phyloP scores from a whole-genome alignment of 805 yeast species.

The Candida chauliodis region DNA sequence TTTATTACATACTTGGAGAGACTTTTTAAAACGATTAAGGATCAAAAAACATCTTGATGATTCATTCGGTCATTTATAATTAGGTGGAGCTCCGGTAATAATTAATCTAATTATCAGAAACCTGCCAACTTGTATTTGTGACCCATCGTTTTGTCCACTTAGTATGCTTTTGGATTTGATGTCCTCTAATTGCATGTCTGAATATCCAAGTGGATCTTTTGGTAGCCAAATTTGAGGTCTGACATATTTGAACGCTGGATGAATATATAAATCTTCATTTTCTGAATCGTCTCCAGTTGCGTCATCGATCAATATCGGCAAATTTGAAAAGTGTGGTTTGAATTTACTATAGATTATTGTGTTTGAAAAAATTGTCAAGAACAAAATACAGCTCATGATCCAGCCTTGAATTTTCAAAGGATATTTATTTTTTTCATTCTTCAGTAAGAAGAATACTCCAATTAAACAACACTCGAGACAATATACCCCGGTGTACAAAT shows the following conservation, averaged over 20 bases:
- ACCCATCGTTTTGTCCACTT: constrained; percentile 23
- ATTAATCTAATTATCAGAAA: constrained; percentile 13
- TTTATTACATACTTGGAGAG: constrained; percentile 13
- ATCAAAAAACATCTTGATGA: constrained; percentile 16
- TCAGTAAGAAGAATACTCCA: constrained; percentile 68
- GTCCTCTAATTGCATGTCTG: constrained; percentile 18
- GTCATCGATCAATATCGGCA: constrained; percentile 22
- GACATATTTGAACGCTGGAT: constrained; percentile 36
- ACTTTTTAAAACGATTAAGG: neutral
- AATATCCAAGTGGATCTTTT: constrained; percentile 29
- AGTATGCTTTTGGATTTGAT: constrained; percentile 14
- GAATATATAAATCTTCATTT: constrained; percentile 28
- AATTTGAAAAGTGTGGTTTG: constrained; percentile 23
- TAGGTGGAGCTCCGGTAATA: constrained; percentile 32
- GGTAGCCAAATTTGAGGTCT: constrained; percentile 40
- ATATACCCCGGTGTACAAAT: constrained; percentile 76
- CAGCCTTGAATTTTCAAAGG: constrained; percentile 48
- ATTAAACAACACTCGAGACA: constrained; percentile 74
- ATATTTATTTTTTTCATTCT: constrained; percentile 42
- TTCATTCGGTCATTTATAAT: constrained; percentile 19
- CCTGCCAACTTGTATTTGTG: constrained; percentile 16
- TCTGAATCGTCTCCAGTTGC: constrained; percentile 8
- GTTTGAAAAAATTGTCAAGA: constrained; percentile 58
- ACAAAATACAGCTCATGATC: constrained; percentile 48
- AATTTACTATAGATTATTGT: constrained; percentile 45